phyloP scores from a whole-genome alignment of 805 yeast genomes.

The Yamadazyma philogaea region DNA sequence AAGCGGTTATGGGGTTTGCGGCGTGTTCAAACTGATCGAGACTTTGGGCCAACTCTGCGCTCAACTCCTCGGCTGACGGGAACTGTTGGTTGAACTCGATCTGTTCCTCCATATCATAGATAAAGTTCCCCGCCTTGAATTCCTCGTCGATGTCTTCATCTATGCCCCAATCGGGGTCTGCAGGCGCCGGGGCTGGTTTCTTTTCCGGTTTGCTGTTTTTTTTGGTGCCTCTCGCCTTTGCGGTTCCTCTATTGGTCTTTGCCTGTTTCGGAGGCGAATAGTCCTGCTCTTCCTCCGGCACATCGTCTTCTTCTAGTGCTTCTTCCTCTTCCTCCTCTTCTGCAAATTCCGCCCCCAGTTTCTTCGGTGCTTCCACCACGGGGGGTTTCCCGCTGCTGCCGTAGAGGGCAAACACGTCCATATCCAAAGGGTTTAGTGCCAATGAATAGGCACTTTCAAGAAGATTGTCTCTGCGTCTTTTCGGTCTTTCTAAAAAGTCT shows the following conservation, averaged over 20 bases:
- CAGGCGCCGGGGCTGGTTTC: not conserved
- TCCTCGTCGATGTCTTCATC: constrained; percentile 32
- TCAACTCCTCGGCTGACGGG: constrained; percentile 24
- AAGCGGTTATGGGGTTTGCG: constrained; percentile 3
- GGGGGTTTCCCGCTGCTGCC: constrained; percentile 48
- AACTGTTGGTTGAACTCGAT: constrained; percentile 21
- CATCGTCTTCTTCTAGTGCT: constrained; percentile 13
- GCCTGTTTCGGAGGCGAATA: constrained; percentile 6
- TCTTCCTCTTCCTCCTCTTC: constrained; percentile 16
- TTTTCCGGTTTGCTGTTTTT: constrained; percentile 2
- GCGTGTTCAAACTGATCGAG: constrained; percentile 14
- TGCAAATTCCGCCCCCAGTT: constrained; percentile 10
- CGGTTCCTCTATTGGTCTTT: not conserved
- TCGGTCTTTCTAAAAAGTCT: constrained; percentile 26
- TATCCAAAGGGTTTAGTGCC: constrained; percentile 46
- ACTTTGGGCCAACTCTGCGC: constrained; percentile 17
- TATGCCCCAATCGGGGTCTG: constrained; percentile 43
- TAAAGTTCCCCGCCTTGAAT: constrained; percentile 28
- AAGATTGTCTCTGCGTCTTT: constrained; percentile 41
- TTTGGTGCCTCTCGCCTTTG: constrained; percentile 7
- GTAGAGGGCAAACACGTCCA: constrained; percentile 38
- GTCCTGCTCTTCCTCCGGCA: constrained; percentile 14
- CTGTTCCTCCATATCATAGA: constrained; percentile 34
- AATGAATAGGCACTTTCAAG: constrained; percentile 51
- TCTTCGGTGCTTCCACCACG: constrained; percentile 27